Evolutionary conservation across 441 rosid species (phyloP).

Genomic region (Populus hybrid): DNA sequence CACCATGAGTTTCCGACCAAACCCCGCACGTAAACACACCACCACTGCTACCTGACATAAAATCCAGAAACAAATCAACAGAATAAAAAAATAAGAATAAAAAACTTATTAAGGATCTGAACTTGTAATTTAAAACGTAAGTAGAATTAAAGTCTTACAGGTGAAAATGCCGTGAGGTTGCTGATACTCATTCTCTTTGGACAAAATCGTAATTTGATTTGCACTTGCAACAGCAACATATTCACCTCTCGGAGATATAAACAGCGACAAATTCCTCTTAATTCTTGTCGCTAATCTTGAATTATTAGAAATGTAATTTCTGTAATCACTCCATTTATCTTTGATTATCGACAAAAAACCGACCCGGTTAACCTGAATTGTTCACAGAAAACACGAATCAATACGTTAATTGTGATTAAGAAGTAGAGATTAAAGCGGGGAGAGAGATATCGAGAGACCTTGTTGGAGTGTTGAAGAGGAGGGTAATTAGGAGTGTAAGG

Average conservation of each 20-base stretch:
- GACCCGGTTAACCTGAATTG: slow-evolving; percentile 44
- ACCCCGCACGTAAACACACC: slow-evolving; percentile 64
- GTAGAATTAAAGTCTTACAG: slow-evolving; percentile 43
- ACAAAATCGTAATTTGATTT: slow-evolving; percentile 65
- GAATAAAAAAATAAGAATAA: slow-evolving; percentile 2
- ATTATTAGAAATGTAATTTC: slow-evolving; percentile 26
- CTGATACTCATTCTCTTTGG: slow-evolving; percentile 67
- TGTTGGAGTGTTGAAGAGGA: slow-evolving; percentile 47
- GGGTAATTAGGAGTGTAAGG: slow-evolving; percentile 64
- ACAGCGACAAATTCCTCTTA: slow-evolving; percentile 50
- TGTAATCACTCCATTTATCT: slow-evolving; percentile 63
- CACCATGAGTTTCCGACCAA: slow-evolving; percentile 86
- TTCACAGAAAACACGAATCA: neutral
- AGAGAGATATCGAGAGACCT: slow-evolving; percentile 22
- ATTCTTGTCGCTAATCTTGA: slow-evolving; percentile 23
- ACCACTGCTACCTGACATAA: slow-evolving; percentile 48
- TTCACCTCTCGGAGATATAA: slow-evolving; percentile 76
- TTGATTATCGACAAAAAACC: slow-evolving; percentile 52
- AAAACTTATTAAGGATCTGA: neutral
- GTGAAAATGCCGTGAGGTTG: slow-evolving; percentile 67
- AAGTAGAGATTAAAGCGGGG: neutral
- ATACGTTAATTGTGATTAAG: slow-evolving; percentile 3
- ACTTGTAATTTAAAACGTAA: neutral
- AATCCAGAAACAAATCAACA: slow-evolving; percentile 27
- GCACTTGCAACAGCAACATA: slow-evolving; percentile 82